Evolutionary conservation across 768 basidiomycete species (phyloP).

Genomic region (Tricholoma sp.): DNA sequence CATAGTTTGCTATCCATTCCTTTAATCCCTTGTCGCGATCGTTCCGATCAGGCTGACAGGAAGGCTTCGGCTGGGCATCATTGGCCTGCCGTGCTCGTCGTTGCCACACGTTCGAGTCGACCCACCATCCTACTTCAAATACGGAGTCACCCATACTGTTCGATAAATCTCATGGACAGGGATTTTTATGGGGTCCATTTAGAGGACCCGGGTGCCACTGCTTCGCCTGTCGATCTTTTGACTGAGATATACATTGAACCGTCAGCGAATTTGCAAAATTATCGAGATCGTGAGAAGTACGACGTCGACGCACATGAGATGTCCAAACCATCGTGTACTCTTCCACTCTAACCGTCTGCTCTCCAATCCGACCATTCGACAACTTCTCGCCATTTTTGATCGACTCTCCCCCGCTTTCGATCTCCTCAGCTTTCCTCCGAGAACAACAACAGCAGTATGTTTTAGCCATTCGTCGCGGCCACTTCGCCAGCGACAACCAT

Average conservation of each 20-base stretch:
- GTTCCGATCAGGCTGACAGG: neutral
- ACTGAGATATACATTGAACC: too few relatives aligned
- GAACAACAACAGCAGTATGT: slow-evolving; percentile 6
- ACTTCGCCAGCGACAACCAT: slow-evolving; percentile 32
- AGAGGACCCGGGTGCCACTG: too few relatives aligned
- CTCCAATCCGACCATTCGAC: neutral
- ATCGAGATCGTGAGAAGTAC: too few relatives aligned
- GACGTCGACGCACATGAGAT: too few relatives aligned
- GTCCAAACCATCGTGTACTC: neutral
- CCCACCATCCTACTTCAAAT: too few relatives aligned
- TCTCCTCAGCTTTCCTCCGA: neutral
- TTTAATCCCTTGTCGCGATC: neutral
- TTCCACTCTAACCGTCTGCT: neutral
- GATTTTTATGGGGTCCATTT: too few relatives aligned
- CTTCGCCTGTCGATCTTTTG: too few relatives aligned
- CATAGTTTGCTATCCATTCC: slow-evolving; percentile 1
- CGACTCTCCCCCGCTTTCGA: neutral
- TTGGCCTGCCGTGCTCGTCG: too few relatives aligned
- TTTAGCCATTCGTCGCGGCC: slow-evolving; percentile 26
- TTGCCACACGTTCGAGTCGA: too few relatives aligned
- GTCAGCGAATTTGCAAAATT: neutral
- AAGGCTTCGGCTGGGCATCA: neutral
- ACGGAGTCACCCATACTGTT: too few relatives aligned
- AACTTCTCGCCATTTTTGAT: neutral
- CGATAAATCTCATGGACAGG: too few relatives aligned